Percentiles rank a stretch among this genome's conserved stretches.
Evolutionary conservation across 2,329 filamentous ascomycete genomes (phyloP).

Genomic region (Pyrenochaeta sp.): DNA sequence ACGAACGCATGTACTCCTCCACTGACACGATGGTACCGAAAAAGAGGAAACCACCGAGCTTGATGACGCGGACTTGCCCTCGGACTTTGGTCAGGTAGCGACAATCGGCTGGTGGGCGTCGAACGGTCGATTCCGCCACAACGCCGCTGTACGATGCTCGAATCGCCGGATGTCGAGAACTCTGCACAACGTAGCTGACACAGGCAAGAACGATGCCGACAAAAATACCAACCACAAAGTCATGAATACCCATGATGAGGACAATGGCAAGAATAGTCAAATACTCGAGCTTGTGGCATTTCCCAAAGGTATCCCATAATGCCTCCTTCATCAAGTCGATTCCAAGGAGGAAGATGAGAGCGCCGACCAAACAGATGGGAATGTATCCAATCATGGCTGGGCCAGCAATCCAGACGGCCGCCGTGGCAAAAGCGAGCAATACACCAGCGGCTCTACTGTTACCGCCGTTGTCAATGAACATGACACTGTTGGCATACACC

Average conservation of each 20-base stretch:
- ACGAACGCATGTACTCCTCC: constrained; percentile 81
- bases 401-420: constrained; percentile 82
- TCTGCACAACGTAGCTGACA: constrained; percentile 88
- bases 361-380: constrained; percentile 95
- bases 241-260: constrained; percentile 93
- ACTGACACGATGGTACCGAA: constrained; percentile 97
- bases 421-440: constrained; percentile 81
- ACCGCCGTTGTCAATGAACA: constrained; percentile 93
- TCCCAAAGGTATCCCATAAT: constrained; percentile 85
- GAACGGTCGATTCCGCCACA: constrained; percentile 88
- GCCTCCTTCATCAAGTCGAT: constrained; percentile 92
- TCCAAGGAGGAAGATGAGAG: constrained; percentile 91
- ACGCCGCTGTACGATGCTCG: constrained; percentile 89
- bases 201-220: constrained; percentile 92
- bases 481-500: constrained; percentile 96
- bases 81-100: constrained; percentile 86
- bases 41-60: constrained; percentile 94
- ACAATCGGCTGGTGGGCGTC: constrained; percentile 87
- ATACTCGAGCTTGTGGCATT: constrained; percentile 86
- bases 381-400: constrained; percentile 92
- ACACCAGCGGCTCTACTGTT: constrained; percentile 85
- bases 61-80: constrained; percentile 87
- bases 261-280: constrained; percentile 88
- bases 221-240: constrained; percentile 94
- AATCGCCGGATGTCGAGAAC: constrained; percentile 87